phyloP scores from a whole-genome alignment of 768 basidiomycete genomes.

The Heimioporus sp. region DNA sequence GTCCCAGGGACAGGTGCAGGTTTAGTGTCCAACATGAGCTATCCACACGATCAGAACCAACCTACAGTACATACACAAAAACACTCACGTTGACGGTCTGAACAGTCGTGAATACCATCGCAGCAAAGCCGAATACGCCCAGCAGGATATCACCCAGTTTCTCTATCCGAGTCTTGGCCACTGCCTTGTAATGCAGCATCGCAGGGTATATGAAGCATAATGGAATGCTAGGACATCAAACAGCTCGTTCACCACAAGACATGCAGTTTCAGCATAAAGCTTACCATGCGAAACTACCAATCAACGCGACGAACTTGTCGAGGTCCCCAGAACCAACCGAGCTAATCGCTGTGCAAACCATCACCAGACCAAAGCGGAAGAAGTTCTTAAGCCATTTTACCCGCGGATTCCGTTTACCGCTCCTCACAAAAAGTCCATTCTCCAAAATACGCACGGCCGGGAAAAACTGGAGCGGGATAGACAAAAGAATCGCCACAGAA shows the following conservation, averaged over 20 bases:
- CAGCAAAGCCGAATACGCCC: slow-evolving; percentile 70
- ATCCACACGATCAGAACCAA: slow-evolving; percentile 10
- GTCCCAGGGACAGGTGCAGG: slow-evolving; percentile 35
- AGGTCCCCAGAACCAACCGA: slow-evolving; percentile 84
- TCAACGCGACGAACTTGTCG: slow-evolving; percentile 93
- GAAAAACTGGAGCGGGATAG: slow-evolving; percentile 94
- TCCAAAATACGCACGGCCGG: slow-evolving; percentile 97
- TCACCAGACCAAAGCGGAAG: slow-evolving; percentile 73
- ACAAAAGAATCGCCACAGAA: slow-evolving; percentile 89
- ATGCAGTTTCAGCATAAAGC: slow-evolving; percentile 20
- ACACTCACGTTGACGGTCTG: slow-evolving; percentile 68
- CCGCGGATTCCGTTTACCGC: slow-evolving; percentile 74
- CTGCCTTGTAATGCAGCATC: slow-evolving; percentile 88
- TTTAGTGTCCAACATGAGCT: slow-evolving; percentile 53
- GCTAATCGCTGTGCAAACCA: slow-evolving; percentile 79
- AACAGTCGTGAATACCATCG: slow-evolving; percentile 73
- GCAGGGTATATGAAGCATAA: slow-evolving; percentile 94
- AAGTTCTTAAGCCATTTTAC: slow-evolving; percentile 98
- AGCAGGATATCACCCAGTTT: slow-evolving; percentile 70
- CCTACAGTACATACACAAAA: neutral
- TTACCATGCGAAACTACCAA: slow-evolving; percentile 93
- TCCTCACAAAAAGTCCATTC: slow-evolving; percentile 86
- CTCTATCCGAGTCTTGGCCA: slow-evolving; percentile 65
- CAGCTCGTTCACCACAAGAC: slow-evolving; percentile 9
- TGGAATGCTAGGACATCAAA: slow-evolving; percentile 61